Evolutionary conservation across 1,284 basidiomycete genomes (phyloP), one percentile per base, ranked within the genome.

Genomic region (Quambalaria eucalypti): DNA sequence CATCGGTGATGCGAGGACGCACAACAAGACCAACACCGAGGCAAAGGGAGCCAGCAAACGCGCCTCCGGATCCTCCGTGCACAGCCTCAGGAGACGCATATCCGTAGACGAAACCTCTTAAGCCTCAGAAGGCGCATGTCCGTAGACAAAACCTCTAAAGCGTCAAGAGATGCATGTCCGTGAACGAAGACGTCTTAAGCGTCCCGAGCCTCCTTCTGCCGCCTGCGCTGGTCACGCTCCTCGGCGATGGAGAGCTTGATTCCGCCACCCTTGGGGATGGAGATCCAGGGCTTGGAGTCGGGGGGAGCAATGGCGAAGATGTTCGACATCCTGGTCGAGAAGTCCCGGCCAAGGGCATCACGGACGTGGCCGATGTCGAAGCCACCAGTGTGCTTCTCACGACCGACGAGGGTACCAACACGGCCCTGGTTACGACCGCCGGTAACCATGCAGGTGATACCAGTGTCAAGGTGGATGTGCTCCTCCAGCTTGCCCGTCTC

Each of bases 361-460:
- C 89, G 90, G 73, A 98, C 88, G 78, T 97, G 92, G 61, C 73
- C 68, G 52, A 74, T 74, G 81, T 97, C 92, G 80, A 93, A 96
- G 68, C 91, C 93, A 78, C 93, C 93, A 71, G 90, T 81, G 81
- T 97, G 93, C 80, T 90, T 90, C 83, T 98, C 95, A 72, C 87
- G 84, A 81, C 93, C 89, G 61, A 88, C 84, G 73, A 99, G 95
- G 64, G 90, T 84, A 82, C 93, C 95, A 61, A 85, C 87, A 81
- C 95, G 87, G 76, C 95, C 93, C 90, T 95, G 95, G 87, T 97
- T 98, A 79, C 93, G 90, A 72, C 93, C 93, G 78, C 93, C 93
- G 65, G 95, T 98, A 81, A 95, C 85, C 84, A 95, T 91, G 78
- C 90, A 90, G 67, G 95, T 85, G 82, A 95, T 95, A 68, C 93